Evolutionary conservation across 2,329 filamentous ascomycete species (phyloP).

Genomic region (Aplosporella prunicola): DNA sequence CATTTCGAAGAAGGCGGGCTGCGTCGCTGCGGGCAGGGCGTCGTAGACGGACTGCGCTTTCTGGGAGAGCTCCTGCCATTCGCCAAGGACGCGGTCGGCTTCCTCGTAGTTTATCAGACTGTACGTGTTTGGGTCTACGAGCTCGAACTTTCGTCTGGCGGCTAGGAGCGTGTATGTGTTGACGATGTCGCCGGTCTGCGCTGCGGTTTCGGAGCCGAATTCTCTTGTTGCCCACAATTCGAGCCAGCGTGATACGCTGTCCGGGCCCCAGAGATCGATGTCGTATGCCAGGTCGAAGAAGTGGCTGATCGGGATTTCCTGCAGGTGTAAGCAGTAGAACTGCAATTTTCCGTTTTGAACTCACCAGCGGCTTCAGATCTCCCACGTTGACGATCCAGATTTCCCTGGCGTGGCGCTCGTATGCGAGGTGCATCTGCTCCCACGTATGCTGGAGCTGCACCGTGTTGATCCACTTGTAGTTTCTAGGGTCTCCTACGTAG

Average conservation of each 20-base stretch:
- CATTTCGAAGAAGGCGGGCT: constrained; percentile 54
- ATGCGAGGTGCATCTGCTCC: constrained; percentile 55
- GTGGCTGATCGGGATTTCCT: constrained; percentile 55
- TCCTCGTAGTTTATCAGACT: constrained; percentile 56
- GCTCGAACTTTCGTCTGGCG: constrained; percentile 52
- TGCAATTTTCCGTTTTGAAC: constrained; percentile 8
- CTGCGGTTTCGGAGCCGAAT: constrained; percentile 43
- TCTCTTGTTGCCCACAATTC: constrained; percentile 48
- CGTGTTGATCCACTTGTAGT: constrained; percentile 54
- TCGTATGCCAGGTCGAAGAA: constrained; percentile 62
- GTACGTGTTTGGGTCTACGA: constrained; percentile 49
- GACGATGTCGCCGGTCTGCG: constrained; percentile 43
- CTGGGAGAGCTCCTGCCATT: constrained; percentile 45
- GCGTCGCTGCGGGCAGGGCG: constrained; percentile 38
- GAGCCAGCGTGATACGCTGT: constrained; percentile 49
- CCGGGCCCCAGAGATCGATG: constrained; percentile 45
- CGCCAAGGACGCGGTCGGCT: constrained; percentile 47
- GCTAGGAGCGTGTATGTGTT: constrained; percentile 49
- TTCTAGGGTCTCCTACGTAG: constrained; percentile 52
- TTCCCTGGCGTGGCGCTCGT: constrained; percentile 47
- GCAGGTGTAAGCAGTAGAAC: constrained; percentile 1
- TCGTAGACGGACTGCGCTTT: constrained; percentile 50
- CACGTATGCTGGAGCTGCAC: constrained; percentile 56
- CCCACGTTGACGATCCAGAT: constrained; percentile 62
- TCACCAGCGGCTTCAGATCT: constrained; percentile 51